phyloP scores from a whole-genome alignment of 1,139 yeast species.

The Protomyces inundatus region DNA sequence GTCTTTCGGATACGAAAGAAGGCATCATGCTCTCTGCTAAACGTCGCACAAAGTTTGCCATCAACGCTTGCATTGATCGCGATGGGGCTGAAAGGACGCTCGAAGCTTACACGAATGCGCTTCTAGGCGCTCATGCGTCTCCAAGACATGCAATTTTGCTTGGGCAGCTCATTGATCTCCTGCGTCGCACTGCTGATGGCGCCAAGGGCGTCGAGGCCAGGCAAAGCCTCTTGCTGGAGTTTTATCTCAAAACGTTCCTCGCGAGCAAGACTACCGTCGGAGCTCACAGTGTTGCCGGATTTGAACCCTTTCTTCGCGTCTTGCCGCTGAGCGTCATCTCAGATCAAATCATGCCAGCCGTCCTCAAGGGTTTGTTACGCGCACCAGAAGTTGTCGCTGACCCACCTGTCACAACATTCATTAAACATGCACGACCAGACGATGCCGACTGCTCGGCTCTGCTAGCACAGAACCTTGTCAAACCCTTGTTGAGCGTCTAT shows the following conservation, averaged over 20 bases:
- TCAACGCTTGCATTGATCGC: not conserved
- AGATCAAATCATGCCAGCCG: conserved; percentile 49
- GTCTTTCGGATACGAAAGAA: not conserved
- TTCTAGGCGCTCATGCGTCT: not conserved
- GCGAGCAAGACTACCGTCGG: not conserved
- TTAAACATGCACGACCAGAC: conserved; percentile 41
- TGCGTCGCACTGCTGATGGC: not conserved
- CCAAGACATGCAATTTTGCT: not conserved
- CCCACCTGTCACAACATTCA: conserved; percentile 49
- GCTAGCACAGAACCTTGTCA: conserved; percentile 50
- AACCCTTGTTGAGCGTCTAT: conserved; percentile 58
- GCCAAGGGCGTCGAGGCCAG: not conserved
- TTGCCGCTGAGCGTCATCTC: conserved; percentile 39
- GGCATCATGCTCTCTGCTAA: conserved; percentile 1
- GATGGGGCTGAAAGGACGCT: not conserved
- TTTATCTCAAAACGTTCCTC: not conserved
- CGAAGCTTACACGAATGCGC: not conserved
- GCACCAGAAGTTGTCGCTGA: conserved; percentile 71
- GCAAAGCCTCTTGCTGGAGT: not conserved
- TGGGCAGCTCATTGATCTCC: not conserved
- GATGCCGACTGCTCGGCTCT: conserved; percentile 42
- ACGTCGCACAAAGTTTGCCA: not conserved
- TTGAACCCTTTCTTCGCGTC: not conserved
- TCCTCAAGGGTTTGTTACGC: conserved; percentile 74
- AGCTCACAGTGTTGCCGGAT: not conserved